Conservation (phyloP, 805 yeast genomes). For the Starmera caribaea region DNA sequence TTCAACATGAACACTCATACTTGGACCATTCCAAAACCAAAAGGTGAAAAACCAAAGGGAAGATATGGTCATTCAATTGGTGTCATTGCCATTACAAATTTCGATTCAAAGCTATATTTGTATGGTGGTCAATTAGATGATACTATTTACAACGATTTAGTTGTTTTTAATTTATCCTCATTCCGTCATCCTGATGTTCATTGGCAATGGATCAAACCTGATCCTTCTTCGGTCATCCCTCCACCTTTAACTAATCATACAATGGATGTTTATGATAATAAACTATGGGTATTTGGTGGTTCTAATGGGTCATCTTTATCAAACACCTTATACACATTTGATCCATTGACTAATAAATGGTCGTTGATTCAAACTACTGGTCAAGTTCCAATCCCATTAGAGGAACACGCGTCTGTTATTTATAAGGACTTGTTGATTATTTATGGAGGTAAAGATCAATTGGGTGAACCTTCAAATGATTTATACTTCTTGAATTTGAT, state of each 20-base stretch:
- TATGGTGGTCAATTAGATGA: conserved; percentile 95
- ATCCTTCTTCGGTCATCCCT: conserved; percentile 37
- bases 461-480: conserved; percentile 58
- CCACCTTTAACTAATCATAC: conserved; percentile 90
- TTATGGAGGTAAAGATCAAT: conserved; percentile 79
- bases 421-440: conserved; percentile 73
- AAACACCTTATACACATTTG: conserved; percentile 74
- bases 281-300: conserved; percentile 88
- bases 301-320: conserved; percentile 63
- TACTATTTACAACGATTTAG: conserved; percentile 71
- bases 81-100: conserved; percentile 55
- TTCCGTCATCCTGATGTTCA: conserved; percentile 75
- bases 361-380: conserved; percentile 61
- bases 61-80: conserved; percentile 91
- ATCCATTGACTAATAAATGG: conserved; percentile 66
- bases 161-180: conserved; percentile 77
- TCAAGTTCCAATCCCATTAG: conserved; percentile 66
- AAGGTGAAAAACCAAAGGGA: conserved; percentile 75
- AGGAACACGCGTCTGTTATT: conserved; percentile 82
- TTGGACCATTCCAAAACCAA: conserved; percentile 73
- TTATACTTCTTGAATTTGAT: conserved; percentile 70
- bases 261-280: conserved; percentile 70
- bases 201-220: conserved; percentile 68
- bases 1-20: conserved; percentile 70
- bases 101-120: conserved; percentile 55